Evolutionary conservation across 345 rosid genomes (phyloP).

Genomic region (Lumnitzera littorea): DNA sequence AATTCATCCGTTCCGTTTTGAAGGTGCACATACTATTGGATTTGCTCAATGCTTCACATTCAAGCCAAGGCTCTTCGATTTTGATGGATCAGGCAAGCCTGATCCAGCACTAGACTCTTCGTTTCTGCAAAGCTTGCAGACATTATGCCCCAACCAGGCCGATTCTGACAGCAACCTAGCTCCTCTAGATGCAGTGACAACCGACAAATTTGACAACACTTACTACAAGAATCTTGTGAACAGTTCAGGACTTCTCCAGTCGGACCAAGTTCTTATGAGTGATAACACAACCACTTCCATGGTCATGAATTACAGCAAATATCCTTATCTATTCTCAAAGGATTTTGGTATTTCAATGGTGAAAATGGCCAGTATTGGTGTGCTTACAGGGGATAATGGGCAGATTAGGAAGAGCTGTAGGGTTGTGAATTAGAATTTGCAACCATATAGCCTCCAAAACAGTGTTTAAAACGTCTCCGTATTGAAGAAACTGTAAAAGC

Average conservation of each 20-base stretch:
- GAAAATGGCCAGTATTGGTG: conserved; percentile 46
- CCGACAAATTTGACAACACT: conserved; percentile 40
- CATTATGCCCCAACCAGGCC: conserved; percentile 39
- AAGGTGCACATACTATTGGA: conserved; percentile 64
- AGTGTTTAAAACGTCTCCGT: too few species aligned
- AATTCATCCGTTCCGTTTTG: neutral
- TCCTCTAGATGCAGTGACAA: conserved; percentile 33
- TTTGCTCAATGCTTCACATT: conserved; percentile 67
- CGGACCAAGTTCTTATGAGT: conserved; percentile 60
- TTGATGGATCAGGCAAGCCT: conserved; percentile 43
- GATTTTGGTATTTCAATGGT: conserved; percentile 62
- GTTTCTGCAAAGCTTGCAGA: conserved; percentile 34
- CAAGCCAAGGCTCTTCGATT: conserved; percentile 57
- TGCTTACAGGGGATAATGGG: conserved; percentile 47
- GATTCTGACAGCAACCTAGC: conserved; percentile 39
- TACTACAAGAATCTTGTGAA: conserved; percentile 38
- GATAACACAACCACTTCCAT: conserved; percentile 37
- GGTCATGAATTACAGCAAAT: conserved; percentile 46
- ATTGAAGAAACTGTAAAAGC: too few species aligned
- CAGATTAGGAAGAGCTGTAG: conserved; percentile 56
- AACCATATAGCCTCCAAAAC: too few species aligned
- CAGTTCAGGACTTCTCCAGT: conserved; percentile 53
- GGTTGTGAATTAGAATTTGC: conserved; percentile 34
- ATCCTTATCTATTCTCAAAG: conserved; percentile 33
- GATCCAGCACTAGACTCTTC: conserved; percentile 49